A percentile compares a stretch with the other conserved stretches of the same genome.
Evolutionary conservation across 2,329 filamentous ascomycete genomes (phyloP).

Genomic region (Neocatenulostroma microsporum): DNA sequence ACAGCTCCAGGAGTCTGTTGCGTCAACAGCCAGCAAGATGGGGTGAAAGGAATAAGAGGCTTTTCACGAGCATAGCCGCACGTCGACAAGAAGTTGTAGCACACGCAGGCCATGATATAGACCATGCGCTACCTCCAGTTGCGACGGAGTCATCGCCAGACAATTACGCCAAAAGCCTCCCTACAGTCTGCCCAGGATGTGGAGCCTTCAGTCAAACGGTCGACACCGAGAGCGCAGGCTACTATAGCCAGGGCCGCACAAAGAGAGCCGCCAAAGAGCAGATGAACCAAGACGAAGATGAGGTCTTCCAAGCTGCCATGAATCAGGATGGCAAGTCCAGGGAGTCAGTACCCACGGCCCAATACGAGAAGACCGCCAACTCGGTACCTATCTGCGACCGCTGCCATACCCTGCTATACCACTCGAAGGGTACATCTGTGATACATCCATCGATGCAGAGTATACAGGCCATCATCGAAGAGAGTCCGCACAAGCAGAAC

Average conservation of each 20-base stretch:
- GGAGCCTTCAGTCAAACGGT: constrained; percentile 53
- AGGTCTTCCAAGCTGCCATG: constrained; percentile 29
- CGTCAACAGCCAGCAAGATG: constrained; percentile 4
- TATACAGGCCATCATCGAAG: constrained; percentile 73
- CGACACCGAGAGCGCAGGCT: constrained; percentile 49
- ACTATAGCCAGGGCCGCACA: constrained; percentile 46
- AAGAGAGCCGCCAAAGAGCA: constrained; percentile 24
- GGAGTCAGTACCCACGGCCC: too few species aligned
- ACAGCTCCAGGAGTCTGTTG: background rate
- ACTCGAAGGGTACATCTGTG: constrained; percentile 64
- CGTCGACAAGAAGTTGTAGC: constrained; percentile 1
- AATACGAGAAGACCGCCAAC: too few species aligned
- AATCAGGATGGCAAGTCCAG: too few species aligned
- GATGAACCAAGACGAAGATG: constrained; percentile 28
- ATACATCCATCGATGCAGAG: constrained; percentile 73
- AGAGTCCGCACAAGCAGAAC: constrained; percentile 84
- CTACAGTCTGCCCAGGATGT: constrained; percentile 50
- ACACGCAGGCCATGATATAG: background rate
- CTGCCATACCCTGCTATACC: constrained; percentile 74
- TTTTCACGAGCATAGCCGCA: background rate
- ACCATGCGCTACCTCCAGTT: background rate
- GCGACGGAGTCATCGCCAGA: background rate
- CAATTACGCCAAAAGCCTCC: constrained; percentile 14
- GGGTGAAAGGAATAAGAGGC: constrained; percentile 2
- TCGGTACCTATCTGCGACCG: constrained; percentile 65